A percentile compares a stretch with the other conserved stretches of the same genome.
Conservation (phyloP, 306 rosid genomes). For the Parietaria judaica region DNA sequence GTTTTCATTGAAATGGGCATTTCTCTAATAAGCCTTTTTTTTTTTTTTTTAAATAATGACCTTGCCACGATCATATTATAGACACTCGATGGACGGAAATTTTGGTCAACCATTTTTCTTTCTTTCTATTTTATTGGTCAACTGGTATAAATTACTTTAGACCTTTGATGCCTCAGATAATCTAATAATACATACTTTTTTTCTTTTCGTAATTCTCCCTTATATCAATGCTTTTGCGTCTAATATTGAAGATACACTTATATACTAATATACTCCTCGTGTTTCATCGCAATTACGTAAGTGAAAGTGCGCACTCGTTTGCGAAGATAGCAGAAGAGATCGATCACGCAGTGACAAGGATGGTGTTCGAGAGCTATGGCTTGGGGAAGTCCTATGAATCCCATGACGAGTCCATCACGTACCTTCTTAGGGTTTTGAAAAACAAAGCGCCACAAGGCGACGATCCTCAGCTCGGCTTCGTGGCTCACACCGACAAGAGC, state of each 20-base stretch:
- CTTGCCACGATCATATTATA: too few species aligned
- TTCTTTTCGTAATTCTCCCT: background rate
- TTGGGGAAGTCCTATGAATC: slow-evolving; percentile 28
- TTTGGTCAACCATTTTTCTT: too few species aligned
- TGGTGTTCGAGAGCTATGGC: slow-evolving; percentile 69
- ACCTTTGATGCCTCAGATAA: too few species aligned
- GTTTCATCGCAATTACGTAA: slow-evolving; percentile 1
- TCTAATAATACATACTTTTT: too few species aligned
- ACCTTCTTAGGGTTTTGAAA: slow-evolving; percentile 53
- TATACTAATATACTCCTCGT: too few species aligned
- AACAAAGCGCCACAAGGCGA: slow-evolving; percentile 32
- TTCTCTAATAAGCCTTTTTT: too few species aligned
- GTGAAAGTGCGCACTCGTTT: slow-evolving; percentile 35
- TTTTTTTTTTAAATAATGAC: too few species aligned
- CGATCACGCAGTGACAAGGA: slow-evolving; percentile 52
- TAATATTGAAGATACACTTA: background rate
- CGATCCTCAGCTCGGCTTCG: slow-evolving; percentile 42
- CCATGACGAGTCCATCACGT: slow-evolving; percentile 28
- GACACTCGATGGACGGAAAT: too few species aligned
- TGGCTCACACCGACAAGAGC: slow-evolving; percentile 74
- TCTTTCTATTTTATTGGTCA: too few species aligned
- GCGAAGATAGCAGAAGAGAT: slow-evolving; percentile 49
- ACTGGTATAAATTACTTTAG: too few species aligned
- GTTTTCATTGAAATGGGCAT: too few species aligned
- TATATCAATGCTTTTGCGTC: background rate